Percentiles rank a stretch among this genome's conserved stretches.
These are phyloP conservation scores for Actinidia chinensis DNA, from an alignment of 179 eudicot species.

Conservation along the genomic window DNA sequence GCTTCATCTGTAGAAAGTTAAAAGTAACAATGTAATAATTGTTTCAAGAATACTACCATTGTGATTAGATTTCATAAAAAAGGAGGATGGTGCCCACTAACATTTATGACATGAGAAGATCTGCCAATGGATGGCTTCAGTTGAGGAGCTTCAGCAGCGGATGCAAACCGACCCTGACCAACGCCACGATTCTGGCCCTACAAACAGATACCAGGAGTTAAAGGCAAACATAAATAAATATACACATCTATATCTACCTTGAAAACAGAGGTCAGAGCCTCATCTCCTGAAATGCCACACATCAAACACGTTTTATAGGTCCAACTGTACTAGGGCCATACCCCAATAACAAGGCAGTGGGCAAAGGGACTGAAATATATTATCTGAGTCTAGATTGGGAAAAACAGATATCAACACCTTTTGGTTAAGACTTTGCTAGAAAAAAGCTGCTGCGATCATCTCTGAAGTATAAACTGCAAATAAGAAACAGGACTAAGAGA, in stretches of 20 bases:
- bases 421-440: neutral
- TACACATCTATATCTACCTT: no score
- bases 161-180: constrained; percentile 38
- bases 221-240: neutral
- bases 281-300: constrained; percentile 7
- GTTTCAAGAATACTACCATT: no score
- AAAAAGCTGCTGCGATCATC: neutral
- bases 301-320: neutral
- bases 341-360: neutral
- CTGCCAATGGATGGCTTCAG: constrained; percentile 42
- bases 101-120: constrained; percentile 38
- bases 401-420: neutral
- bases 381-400: neutral
- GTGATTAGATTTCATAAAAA: neutral
- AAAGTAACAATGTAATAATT: neutral
- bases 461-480: neutral
- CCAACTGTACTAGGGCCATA: neutral
- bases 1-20: neutral
- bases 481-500: neutral
- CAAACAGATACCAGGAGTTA: constrained; percentile 21
- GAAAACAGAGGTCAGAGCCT: neutral
- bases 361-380: neutral
- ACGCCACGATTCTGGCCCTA: constrained; percentile 42
- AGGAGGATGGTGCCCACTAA: constrained; percentile 23
- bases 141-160: constrained; percentile 40